Base-by-base conservation (phyloP, 2,329 filamentous ascomycete species). In the Fusarium subglutinans region DNA sequence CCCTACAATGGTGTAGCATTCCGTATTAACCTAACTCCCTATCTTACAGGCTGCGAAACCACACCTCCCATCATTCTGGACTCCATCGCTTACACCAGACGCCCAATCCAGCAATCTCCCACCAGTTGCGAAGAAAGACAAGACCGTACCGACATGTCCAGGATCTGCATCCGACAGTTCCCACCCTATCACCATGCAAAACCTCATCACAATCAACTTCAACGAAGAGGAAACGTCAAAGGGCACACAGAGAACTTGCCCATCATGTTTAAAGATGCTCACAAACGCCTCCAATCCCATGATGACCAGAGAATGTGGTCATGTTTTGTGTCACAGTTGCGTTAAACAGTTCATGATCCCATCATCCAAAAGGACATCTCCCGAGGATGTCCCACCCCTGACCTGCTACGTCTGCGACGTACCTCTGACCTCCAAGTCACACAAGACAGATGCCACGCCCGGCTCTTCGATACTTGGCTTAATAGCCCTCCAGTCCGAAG, bases 41-140 rank as follows among this genome's bases (percentile, higher is more conserved):
- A 56, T 53, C 43, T n/a, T 76, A 24, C 82, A 90, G 79, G 88
- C 90, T 6, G 86, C 88, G 14, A 93, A 92, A 82, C 88, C 90
- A 3, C 88, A 88, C 22, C 84, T 98, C 1, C 94, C 94, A 0
- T 97, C 94, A 1, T 98, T 98, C 84, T 98, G 96, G 96, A 92
- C 96, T 3, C 96, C 95, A 0, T 94, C 93, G 1, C 89, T 96
- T 65, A 97, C 93, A 1, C 94, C 94, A 18, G 82, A 83, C 45
- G 81, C 81, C 40, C 79, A 82, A 53, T 77, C 81, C 60, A 80
- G 86, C 55, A 84, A 87, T 59, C 84, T 91, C 59, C 86, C 90
- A 78, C 83, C 88, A 12, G 83, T 89, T 44, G 83, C 83, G n/a
- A 91, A 90, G 79, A 88, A 90, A 60, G 80, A 84, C 57, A 97